Percentiles rank a stretch among this genome's conserved stretches.
These are phyloP conservation scores for Volvox carteri DNA, from an alignment of 163 green algal species.

Conservation along the genomic window DNA sequence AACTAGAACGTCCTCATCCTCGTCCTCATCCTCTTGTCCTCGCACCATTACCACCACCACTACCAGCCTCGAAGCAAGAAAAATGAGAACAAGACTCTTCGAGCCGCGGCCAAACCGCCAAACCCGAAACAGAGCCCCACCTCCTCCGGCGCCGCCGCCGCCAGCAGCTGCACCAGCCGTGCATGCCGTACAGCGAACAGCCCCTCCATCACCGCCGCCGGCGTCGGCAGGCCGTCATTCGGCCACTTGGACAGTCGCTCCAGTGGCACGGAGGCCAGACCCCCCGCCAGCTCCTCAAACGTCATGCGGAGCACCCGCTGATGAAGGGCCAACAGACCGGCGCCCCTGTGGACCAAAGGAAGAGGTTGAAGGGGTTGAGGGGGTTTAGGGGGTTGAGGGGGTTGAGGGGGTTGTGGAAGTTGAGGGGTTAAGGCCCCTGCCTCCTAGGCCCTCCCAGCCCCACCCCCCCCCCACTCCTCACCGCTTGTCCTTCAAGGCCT, in stretches of 20 bases:
- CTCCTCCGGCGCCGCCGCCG: conserved; percentile 54
- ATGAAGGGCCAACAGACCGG: conserved; percentile 54
- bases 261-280: background rate
- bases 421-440: background rate
- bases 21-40: too few relatives aligned
- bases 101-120: too few relatives aligned
- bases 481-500: conserved; percentile 55
- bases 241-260: conserved; percentile 45
- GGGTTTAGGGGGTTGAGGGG: background rate
- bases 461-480: background rate
- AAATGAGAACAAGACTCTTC: too few relatives aligned
- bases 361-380: background rate
- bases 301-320: conserved; percentile 62
- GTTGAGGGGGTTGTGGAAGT: background rate
- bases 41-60: too few relatives aligned
- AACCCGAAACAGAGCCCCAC: too few relatives aligned
- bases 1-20: too few relatives aligned
- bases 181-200: conserved; percentile 70
- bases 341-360: conserved; percentile 37
- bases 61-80: too few relatives aligned
- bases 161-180: conserved; percentile 67
- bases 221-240: conserved; percentile 1
- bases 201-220: conserved; percentile 62
- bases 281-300: conserved; percentile 61
- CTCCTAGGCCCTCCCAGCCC: background rate